These are phyloP conservation scores for Coemansia sp. DNA, from an alignment of 192 early-diverging fungal genomes.

Conservation along the genomic window DNA sequence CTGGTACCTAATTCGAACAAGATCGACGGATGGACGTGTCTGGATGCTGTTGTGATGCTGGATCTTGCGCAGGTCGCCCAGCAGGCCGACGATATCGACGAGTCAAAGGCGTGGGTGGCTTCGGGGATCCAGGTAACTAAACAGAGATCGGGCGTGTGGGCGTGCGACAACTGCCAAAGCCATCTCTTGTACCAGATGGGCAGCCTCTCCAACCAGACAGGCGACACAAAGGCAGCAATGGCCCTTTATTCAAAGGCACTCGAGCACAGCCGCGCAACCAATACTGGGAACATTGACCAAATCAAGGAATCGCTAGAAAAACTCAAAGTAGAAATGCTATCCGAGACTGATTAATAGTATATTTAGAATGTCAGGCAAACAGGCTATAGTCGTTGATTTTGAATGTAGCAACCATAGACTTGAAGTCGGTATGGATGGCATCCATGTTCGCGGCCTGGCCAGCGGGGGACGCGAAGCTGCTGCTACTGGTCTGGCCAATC, in stretches of 20 bases:
- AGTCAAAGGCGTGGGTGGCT: constrained; percentile 25
- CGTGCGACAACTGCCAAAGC: constrained; percentile 42
- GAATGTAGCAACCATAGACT: constrained; percentile 14
- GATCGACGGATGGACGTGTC: constrained; percentile 37
- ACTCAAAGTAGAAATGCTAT: background rate
- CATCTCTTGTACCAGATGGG: constrained; percentile 32
- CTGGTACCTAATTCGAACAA: background rate
- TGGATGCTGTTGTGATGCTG: constrained; percentile 50
- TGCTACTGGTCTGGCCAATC: constrained; percentile 43
- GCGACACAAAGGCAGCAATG: constrained; percentile 14
- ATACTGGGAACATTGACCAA: constrained; percentile 31
- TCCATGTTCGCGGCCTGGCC: background rate
- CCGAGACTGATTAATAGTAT: background rate
- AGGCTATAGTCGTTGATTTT: constrained; percentile 23
- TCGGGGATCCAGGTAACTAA: constrained; percentile 7
- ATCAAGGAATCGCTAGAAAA: constrained; percentile 13
- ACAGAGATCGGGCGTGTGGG: constrained; percentile 10
- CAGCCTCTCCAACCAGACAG: background rate
- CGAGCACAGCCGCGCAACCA: constrained; percentile 13
- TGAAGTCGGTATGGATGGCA: constrained; percentile 1
- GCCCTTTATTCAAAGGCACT: constrained; percentile 16
- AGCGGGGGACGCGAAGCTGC: constrained; percentile 2
- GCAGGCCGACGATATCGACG: background rate
- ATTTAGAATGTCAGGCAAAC: constrained; percentile 7
- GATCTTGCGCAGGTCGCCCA: constrained; percentile 37